Base-by-base conservation (phyloP, 495 filamentous ascomycete species). In the Neurospora discreta region DNA sequence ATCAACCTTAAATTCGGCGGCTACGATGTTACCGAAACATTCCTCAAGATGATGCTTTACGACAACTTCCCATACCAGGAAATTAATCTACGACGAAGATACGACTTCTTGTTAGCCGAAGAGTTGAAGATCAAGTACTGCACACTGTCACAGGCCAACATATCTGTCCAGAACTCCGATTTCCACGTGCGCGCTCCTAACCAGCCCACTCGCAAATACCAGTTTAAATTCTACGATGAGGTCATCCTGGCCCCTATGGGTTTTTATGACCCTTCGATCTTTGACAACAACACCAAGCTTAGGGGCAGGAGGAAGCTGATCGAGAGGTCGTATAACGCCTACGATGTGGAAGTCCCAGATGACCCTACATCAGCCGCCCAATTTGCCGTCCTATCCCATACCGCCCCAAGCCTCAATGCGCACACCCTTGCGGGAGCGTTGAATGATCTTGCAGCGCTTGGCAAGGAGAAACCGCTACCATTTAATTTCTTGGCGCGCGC, bases 1-100 rank as follows among this genome's bases (percentile, higher is more conserved):
- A 85, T 99, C 73, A 99, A 98, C 77, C 84, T 98, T 68, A 98
- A 98, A 80, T 97, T 90, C 75, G 95, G 95, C 68, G 96, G 95
- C 3, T 87, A 85, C 68, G 95, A 99, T 81, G 91, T 98, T 52
- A 98, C 96, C 3, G 94, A 97, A 77, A 91, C 92, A 0, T 96
- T 99, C 74, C 85, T 97, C 75, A 95, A 94, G 80, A 97, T 98
- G 94, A 93, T 98, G 93, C 87, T 99, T 26, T 91, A 91, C 77
- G 93, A 97, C 78, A 89, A 94, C 73, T 97, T 99, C 77, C 94
- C 95, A 9, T 99, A 99, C 77, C 84, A 88, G 39, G 95, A 97
- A 18, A 96, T 98, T 79, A 95, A 98, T 78, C 86, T 99, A 11
- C 89, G 89, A 81, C 89, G 93, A 33, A 85, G 95, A 43, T 95